A percentile compares a stretch with the other conserved stretches of the same genome.
Conservation (phyloP, 1,284 basidiomycete genomes). For the Naganishia liquefaciens region DNA sequence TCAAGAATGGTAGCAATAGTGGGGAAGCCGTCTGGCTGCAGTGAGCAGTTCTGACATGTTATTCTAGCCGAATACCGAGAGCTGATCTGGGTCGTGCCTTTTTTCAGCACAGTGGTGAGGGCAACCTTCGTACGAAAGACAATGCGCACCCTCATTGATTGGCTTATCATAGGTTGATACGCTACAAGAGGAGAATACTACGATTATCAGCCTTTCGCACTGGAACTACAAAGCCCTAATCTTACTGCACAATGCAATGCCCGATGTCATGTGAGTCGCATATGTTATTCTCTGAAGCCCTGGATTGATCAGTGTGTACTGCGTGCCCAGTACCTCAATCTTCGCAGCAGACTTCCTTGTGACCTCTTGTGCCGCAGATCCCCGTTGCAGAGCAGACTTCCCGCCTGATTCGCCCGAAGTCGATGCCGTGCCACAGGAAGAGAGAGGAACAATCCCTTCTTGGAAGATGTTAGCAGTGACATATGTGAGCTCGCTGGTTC, state of each 20-base stretch:
- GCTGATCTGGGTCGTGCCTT: not conserved
- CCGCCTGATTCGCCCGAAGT: conserved; percentile 1
- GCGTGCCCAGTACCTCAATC: conserved; percentile 5
- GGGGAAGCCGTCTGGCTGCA: conserved; percentile 6
- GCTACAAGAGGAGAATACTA: conserved; percentile 11
- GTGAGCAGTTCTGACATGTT: not conserved
- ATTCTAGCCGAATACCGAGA: not conserved
- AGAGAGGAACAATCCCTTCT: conserved; percentile 15
- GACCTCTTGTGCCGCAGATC: conserved; percentile 18
- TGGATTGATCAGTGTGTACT: not conserved
- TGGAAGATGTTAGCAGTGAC: conserved; percentile 15
- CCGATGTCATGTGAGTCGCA: conserved; percentile 21
- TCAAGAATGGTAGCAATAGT: conserved; percentile 2
- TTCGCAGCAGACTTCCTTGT: conserved; percentile 7
- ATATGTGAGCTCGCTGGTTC: conserved; percentile 2
- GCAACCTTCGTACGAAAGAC: not conserved
- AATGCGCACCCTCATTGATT: no score
- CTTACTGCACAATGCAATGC: conserved; percentile 13
- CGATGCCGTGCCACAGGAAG: not conserved
- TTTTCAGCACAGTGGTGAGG: not conserved
- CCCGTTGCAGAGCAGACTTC: conserved; percentile 19
- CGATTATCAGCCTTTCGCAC: conserved; percentile 13
- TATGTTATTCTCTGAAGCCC: no score
- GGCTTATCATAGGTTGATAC: not conserved
- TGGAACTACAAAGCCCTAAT: conserved; percentile 5